Evolutionary conservation across 164 flowering plant genomes (phyloP).

Genomic region (Vitis cinerea): DNA sequence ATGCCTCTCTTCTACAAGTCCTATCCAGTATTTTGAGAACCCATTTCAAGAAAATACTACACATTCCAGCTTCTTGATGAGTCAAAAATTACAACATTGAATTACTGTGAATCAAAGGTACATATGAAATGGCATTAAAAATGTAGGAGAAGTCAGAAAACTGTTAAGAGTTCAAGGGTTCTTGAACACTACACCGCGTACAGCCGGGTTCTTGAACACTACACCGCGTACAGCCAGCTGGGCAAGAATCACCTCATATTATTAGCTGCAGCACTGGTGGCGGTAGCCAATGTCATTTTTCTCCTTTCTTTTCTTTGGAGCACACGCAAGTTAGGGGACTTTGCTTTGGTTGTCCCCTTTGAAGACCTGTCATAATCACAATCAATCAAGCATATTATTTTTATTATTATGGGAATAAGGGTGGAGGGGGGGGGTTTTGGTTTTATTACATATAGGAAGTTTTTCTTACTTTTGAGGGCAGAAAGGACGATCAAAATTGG

Average conservation of each 20-base stretch:
- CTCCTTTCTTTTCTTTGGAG: conserved; percentile 47
- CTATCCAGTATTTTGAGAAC: no score
- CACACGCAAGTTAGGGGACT: conserved; percentile 72
- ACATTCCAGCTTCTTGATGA: no score
- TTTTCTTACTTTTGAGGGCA: conserved; percentile 65
- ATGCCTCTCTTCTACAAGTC: no score
- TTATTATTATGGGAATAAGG: no score
- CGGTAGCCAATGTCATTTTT: conserved; percentile 4
- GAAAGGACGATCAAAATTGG: conserved; percentile 79
- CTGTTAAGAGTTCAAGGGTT: conserved; percentile 28
- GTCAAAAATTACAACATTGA: no score
- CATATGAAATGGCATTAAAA: no score
- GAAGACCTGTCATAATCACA: conserved; percentile 41
- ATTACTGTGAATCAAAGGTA: no score
- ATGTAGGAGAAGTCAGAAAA: no score
- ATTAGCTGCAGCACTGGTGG: conserved; percentile 29
- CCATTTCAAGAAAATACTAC: no score
- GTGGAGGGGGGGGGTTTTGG: not conserved
- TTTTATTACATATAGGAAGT: not conserved
- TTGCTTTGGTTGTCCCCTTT: conserved; percentile 71
- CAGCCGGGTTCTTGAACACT: conserved; percentile 1
- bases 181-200: conserved; percentile 24
- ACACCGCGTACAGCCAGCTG: no score
- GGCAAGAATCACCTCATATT: conserved; percentile 56
- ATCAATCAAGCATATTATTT: not conserved